Evolutionary conservation across 768 basidiomycete species (phyloP), one percentile per base, ranked within the genome.

Genomic region (Boletus sensibilis): DNA sequence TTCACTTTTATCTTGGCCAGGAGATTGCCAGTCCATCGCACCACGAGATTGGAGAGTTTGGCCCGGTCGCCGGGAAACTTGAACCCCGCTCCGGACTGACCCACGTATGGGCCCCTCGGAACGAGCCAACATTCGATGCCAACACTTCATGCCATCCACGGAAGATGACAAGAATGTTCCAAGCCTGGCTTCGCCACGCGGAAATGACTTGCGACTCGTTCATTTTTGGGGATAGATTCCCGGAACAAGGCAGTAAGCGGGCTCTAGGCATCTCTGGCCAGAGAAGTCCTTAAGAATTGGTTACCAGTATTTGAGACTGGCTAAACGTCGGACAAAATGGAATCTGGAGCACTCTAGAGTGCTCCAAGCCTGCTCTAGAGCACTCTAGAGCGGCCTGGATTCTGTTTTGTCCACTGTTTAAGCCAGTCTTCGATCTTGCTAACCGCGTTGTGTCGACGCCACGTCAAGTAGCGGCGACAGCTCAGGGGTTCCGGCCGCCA

Each of bases 41-140:
- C 20, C 49, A 56, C 59, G 20, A 44, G 50, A 57, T 57, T 51
- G 55, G 66, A 52, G 65, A 27, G 41, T 54, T 29, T 20, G 44
- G 43, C 16, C 62, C 45, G 34, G n/a, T 34, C 31, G 10, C 25
- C 13, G 43, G 41, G 49, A 52, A 52, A n/a, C 52, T 43, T 33
- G 53, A 52, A 35, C 31, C 41, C 51, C 46, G 55, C 50, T 56
- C 25, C 52, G 52, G 49, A 40, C 35, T 29, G 53, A 55, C 55
- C 38, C 57, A 53, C 49, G 46, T 56, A 38, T 47, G 53, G 47
- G 16, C 33, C 23, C 47, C 34, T 45, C 41, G 34, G 48, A 46
- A 40, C 13, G 38, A 25, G 42, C 34, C 58, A 38, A 41, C 38
- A 52, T 50, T 52, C 52, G 43, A 50, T 55, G 41, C 34, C 47